Percentiles rank a stretch among this genome's conserved stretches.
phyloP scores from a whole-genome alignment of 352 stramenopile species.

The Phytophthora tentaculata region DNA sequence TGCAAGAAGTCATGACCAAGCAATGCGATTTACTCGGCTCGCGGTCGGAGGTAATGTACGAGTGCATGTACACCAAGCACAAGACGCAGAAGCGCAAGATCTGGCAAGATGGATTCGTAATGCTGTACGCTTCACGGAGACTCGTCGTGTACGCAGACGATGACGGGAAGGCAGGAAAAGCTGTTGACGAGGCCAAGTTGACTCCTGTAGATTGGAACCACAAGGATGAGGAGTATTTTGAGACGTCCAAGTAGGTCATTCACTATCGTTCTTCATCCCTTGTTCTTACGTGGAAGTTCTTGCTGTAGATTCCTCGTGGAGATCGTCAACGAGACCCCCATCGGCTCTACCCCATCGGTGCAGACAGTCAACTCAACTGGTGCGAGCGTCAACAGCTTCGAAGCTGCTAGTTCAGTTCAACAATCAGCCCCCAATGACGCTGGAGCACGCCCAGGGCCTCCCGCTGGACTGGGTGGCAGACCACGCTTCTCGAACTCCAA shows the following conservation, averaged over 20 bases:
- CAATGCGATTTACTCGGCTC: slow-evolving; percentile 21
- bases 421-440: neutral
- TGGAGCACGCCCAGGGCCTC: neutral
- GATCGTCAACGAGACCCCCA: slow-evolving; percentile 66
- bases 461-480: slow-evolving; percentile 17
- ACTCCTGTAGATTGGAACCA: slow-evolving; percentile 56
- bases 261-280: neutral
- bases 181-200: slow-evolving; percentile 69
- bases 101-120: slow-evolving; percentile 82
- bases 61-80: slow-evolving; percentile 54
- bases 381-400: slow-evolving; percentile 6
- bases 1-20: slow-evolving; percentile 6
- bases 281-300: neutral
- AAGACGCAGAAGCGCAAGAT: slow-evolving; percentile 88
- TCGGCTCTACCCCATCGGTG: slow-evolving; percentile 23
- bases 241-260: slow-evolving; percentile 55
- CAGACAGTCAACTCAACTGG: slow-evolving; percentile 6
- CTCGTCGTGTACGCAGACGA: slow-evolving; percentile 70
- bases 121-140: slow-evolving; percentile 55
- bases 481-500: slow-evolving; percentile 30
- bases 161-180: slow-evolving; percentile 42
- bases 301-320: slow-evolving; percentile 70
- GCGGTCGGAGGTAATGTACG: slow-evolving; percentile 5
- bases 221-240: slow-evolving; percentile 69
- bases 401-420: slow-evolving; percentile 2